Base-by-base conservation (phyloP, 129 eudicot genomes). In the Solidago caesia region DNA sequence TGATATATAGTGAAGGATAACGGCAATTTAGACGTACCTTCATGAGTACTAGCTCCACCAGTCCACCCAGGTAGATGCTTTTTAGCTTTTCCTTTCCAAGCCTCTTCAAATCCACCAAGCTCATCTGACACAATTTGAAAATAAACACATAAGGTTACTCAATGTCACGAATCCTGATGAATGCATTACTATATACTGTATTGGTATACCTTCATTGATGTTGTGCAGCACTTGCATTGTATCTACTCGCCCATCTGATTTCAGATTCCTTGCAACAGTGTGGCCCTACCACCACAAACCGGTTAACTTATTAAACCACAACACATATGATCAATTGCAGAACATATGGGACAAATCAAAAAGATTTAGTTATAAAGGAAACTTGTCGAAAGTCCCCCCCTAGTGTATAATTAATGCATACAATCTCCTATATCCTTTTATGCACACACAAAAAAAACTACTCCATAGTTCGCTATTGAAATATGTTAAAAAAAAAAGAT, bases 141-240 rank as follows among this genome's bases (percentile, higher is more conserved):
- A 7, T 29, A 48, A 46, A 76, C 6, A 13, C 21, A 43, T 33
- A 2, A 55, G 33, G 55, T 73, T 49, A 43, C 65, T 43, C 46
- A 63, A 6, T 4, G 15, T 58, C 7, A 33, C 46, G 33, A 12
- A 57, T 39, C 12, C 39, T 33, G 3, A 1, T 56, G 2, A 71
- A 43, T n/a, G 53, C 44, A 47, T 59, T 13, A 47, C 21, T 51
- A 62, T 9, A 1, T n/a, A 14, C 33, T 9, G 41, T 1, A 27
- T 9, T 2, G 0, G 41, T 12, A 27, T 85, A 88, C 98, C 91
- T 86, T 90, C 87, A 56, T 83, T 70, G 59, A 94, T 84, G 72
- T 94, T 94, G 80, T 94, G 98, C 84, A 94, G 80, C 52, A 85
- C 76, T 77, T 94, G 97, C 96, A 83, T 94, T 16, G 93, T 83